These are phyloP conservation scores for Gnomoniopsis smithogilvyi DNA, from an alignment of 2,329 filamentous ascomycete species.

Conservation along the genomic window DNA sequence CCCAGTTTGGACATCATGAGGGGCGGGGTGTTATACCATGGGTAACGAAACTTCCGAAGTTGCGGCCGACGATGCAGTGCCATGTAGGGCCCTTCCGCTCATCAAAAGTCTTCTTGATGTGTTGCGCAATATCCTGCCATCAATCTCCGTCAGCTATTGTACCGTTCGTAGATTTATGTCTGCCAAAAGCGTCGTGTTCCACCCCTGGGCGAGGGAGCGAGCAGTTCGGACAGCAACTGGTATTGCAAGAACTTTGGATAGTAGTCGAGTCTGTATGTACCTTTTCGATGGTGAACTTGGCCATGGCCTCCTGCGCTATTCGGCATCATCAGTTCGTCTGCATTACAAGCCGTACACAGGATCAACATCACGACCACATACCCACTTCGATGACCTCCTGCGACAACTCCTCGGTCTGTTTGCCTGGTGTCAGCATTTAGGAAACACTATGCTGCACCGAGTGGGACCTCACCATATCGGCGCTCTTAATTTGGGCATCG, in stretches of 20 bases:
- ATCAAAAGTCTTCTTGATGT: constrained; percentile 96
- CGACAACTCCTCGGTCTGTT: constrained; percentile 94
- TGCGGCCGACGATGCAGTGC: constrained; percentile 98
- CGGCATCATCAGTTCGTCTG: neutral
- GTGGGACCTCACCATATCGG: constrained; percentile 79
- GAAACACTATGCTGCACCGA: neutral
- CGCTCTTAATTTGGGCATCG: constrained; percentile 94
- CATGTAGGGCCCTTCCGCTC: constrained; percentile 95
- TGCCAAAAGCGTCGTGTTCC: neutral
- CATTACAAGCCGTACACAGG: neutral
- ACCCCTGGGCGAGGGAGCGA: neutral
- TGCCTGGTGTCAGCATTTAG: constrained; percentile 2
- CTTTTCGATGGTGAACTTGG: constrained; percentile 62
- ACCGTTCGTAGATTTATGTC: neutral
- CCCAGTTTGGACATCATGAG: neutral
- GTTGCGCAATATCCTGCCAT: constrained; percentile 82
- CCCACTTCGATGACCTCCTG: constrained; percentile 92
- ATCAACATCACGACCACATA: constrained; percentile 47
- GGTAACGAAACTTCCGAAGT: constrained; percentile 98
- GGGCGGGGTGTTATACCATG: constrained; percentile 63
- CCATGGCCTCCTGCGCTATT: constrained; percentile 60
- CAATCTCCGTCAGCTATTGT: constrained; percentile 8
- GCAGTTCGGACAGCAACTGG: neutral
- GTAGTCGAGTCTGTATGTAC: constrained; percentile 28
- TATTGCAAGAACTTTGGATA: neutral